Percentiles rank a stretch among this genome's conserved stretches.
Conservation (phyloP, 2,329 filamentous ascomycete genomes). For the Aspergillus awamori region DNA sequence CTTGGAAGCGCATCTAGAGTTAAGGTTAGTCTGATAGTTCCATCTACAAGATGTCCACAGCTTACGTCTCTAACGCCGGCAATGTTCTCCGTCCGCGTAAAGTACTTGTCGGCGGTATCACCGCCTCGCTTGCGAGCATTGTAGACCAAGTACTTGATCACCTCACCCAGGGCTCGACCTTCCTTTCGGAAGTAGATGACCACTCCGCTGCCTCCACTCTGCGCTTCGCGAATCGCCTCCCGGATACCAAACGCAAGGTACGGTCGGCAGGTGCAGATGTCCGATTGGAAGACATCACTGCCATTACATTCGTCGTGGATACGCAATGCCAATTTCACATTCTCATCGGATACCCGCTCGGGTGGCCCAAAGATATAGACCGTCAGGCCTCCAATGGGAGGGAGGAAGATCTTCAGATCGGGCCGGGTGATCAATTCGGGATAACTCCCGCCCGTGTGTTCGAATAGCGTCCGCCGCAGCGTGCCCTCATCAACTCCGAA, state of each 20-base stretch:
- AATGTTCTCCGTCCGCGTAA: conserved; percentile 96
- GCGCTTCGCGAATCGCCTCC: conserved; percentile 95
- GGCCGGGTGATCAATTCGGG: conserved; percentile 93
- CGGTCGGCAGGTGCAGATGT: conserved; percentile 91
- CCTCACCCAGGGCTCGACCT: conserved; percentile 89
- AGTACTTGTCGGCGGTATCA: conserved; percentile 63
- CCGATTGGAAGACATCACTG: conserved; percentile 94
- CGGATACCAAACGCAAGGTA: conserved; percentile 97
- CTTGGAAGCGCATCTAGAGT: conserved; percentile 88
- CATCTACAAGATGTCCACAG: background rate
- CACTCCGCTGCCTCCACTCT: conserved; percentile 88
- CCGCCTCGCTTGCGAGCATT: conserved; percentile 51
- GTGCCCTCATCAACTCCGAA: conserved; percentile 91
- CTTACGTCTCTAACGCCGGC: conserved; percentile 78
- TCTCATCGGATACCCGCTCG: conserved; percentile 87
- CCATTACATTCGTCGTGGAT: conserved; percentile 93
- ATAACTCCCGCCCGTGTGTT: conserved; percentile 94
- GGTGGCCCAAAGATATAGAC: conserved; percentile 98
- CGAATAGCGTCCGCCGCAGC: conserved; percentile 83
- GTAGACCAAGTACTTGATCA: conserved; percentile 81
- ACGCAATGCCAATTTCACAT: conserved; percentile 76
- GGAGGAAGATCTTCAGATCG: conserved; percentile 94
- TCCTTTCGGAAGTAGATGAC: conserved; percentile 99
- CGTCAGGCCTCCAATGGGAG: conserved; percentile 91
- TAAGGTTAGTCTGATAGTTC: conserved; percentile 14